These are phyloP conservation scores for Metschnikowia similis DNA, from an alignment of 805 yeast species.

Conservation along the genomic window DNA sequence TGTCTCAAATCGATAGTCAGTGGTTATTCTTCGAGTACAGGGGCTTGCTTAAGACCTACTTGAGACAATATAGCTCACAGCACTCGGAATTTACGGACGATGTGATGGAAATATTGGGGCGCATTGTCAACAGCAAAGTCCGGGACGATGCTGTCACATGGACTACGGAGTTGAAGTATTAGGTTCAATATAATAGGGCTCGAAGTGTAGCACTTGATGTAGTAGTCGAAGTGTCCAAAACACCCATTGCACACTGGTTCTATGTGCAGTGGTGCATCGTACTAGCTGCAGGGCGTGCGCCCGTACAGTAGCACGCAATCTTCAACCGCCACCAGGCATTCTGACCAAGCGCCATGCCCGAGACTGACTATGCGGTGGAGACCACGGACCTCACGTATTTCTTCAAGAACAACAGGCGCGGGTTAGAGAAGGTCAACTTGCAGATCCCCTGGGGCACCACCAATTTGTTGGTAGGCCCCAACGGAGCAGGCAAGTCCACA, in stretches of 20 bases:
- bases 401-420: constrained; percentile 55
- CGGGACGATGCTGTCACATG: constrained; percentile 14
- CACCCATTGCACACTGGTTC: no score
- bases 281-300: neutral
- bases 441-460: constrained; percentile 67
- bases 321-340: neutral
- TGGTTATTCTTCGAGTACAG: constrained; percentile 42
- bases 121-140: constrained; percentile 15
- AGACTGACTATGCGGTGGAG: constrained; percentile 46
- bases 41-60: constrained; percentile 38
- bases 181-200: neutral
- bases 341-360: constrained; percentile 6
- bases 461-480: constrained; percentile 82
- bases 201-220: neutral
- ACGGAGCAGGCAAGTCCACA: constrained; percentile 97
- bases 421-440: constrained; percentile 61
- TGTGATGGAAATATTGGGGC: constrained; percentile 7
- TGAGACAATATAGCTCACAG: constrained; percentile 25
- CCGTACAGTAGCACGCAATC: neutral
- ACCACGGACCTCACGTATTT: constrained; percentile 64
- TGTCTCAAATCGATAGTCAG: constrained; percentile 29
- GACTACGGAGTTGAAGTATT: constrained; percentile 16
- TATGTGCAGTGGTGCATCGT: neutral
- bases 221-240: no score
- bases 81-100: constrained; percentile 14